Conservation (phyloP, 148 eudicot genomes). For the Fagopyrum homotropicum region DNA sequence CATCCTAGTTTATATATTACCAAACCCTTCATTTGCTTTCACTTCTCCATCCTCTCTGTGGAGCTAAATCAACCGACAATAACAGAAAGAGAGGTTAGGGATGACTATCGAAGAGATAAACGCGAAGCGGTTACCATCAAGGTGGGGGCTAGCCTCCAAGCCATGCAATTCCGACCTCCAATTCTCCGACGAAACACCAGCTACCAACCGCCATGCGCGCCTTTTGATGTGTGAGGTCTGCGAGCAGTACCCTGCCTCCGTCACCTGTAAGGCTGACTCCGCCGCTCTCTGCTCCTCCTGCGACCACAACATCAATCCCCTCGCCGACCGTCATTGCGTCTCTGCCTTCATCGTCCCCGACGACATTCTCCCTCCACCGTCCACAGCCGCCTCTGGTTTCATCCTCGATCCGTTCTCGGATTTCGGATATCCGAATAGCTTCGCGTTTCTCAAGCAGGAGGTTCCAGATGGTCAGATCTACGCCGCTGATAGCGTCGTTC, state of each 20-base stretch:
- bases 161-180: conserved; percentile 45
- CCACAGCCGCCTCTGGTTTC: conserved; percentile 16
- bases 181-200: conserved; percentile 30
- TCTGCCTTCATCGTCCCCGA: conserved; percentile 16
- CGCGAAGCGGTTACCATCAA: conserved; percentile 18
- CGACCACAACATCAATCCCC: conserved; percentile 72
- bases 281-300: conserved; percentile 61
- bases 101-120: conserved; percentile 8
- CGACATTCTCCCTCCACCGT: conserved; percentile 9
- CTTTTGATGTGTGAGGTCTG: conserved; percentile 83
- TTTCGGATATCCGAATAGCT: conserved; percentile 23
- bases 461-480: conserved; percentile 1
- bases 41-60: too few relatives aligned
- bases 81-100: not conserved
- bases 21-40: too few relatives aligned
- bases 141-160: conserved; percentile 36
- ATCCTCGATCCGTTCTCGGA: conserved; percentile 37
- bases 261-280: conserved; percentile 78
- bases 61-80: too few relatives aligned
- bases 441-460: conserved; percentile 11
- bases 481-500: conserved; percentile 56
- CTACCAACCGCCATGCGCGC: conserved; percentile 46
- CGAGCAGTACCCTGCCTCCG: conserved; percentile 64
- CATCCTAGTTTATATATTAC: too few relatives aligned
- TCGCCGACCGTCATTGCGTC: conserved; percentile 56